Conservation (phyloP, 2,329 filamentous ascomycete genomes). For the Beauveria asiatica region DNA sequence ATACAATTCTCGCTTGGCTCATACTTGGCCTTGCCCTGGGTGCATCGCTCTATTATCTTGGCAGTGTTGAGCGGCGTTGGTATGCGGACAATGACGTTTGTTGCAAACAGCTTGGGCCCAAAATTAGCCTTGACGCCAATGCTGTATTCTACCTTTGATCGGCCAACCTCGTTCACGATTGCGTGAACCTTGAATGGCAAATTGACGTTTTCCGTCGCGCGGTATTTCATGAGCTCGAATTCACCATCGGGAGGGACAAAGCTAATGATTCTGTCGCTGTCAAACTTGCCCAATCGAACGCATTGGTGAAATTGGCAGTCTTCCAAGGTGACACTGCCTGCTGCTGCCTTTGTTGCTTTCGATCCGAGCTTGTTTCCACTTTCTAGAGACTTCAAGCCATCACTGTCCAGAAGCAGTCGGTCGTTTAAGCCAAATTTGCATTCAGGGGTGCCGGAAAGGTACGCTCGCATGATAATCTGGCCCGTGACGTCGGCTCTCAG, state of each 20-base stretch:
- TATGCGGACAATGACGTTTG: constrained; percentile 89
- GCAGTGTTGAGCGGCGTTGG: constrained; percentile 96
- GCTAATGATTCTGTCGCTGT: constrained; percentile 91
- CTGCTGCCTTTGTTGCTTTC: constrained; percentile 90
- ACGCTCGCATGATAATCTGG: constrained; percentile 97
- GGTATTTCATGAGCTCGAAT: constrained; percentile 98
- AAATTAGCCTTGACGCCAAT: constrained; percentile 97
- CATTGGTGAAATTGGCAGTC: constrained; percentile 99
- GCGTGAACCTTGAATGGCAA: constrained; percentile 97
- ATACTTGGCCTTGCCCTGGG: constrained; percentile 95
- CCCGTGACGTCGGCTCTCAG: constrained; percentile 93
- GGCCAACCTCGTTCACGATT: constrained; percentile 95
- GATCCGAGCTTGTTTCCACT: constrained; percentile 70
- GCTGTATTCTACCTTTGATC: constrained; percentile 97
- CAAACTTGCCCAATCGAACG: constrained; percentile 94
- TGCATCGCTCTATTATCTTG: constrained; percentile 83
- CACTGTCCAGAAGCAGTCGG: constrained; percentile 77
- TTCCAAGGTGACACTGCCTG: constrained; percentile 89
- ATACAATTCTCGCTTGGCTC: constrained; percentile 97
- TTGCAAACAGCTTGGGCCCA: constrained; percentile 90
- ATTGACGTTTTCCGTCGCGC: constrained; percentile 97
- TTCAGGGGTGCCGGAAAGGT: constrained; percentile 90
- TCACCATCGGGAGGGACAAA: constrained; percentile 96
- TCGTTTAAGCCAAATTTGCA: constrained; percentile 99
- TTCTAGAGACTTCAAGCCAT: constrained; percentile 55